These are phyloP conservation scores for Suillus weaverae DNA, from an alignment of 768 basidiomycete genomes.

Conservation along the genomic window DNA sequence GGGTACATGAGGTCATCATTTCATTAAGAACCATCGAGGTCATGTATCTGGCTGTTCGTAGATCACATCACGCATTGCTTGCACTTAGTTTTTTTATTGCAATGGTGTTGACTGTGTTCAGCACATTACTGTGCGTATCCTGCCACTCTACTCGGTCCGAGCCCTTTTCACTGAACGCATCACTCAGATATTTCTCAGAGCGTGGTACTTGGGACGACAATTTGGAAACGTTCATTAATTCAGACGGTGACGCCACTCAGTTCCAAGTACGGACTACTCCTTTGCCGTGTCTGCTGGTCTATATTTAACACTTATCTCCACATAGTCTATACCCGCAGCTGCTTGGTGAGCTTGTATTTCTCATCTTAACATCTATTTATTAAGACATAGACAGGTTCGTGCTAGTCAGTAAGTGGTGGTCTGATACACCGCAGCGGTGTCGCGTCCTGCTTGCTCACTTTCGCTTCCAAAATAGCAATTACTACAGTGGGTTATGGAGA, in stretches of 20 bases:
- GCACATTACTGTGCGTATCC: constrained; percentile 68
- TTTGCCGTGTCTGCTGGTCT: not conserved
- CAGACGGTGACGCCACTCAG: constrained; percentile 80
- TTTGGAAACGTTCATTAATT: constrained; percentile 78
- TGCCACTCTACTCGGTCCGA: not conserved
- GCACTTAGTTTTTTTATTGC: constrained; percentile 88
- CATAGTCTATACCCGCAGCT: constrained; percentile 67
- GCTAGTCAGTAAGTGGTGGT: constrained; percentile 62
- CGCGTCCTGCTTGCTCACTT: not conserved
- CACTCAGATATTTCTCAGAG: constrained; percentile 79
- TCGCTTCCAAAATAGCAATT: constrained; percentile 52
- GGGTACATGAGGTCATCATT: constrained; percentile 6
- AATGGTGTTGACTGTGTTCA: constrained; percentile 86
- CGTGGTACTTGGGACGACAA: constrained; percentile 86
- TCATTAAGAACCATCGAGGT: constrained; percentile 76
- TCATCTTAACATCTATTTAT: not conserved
- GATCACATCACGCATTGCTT: constrained; percentile 83
- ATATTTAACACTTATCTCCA: not conserved
- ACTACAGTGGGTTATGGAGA: constrained; percentile 92
- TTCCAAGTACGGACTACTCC: constrained; percentile 54
- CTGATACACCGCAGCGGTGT: not conserved
- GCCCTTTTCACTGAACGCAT: not conserved
- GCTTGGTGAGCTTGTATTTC: constrained; percentile 61
- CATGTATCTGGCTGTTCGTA: constrained; percentile 86
- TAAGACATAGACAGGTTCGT: constrained; percentile 53